Conservation (phyloP, 805 yeast genomes). For the Candida sonorensis region DNA sequence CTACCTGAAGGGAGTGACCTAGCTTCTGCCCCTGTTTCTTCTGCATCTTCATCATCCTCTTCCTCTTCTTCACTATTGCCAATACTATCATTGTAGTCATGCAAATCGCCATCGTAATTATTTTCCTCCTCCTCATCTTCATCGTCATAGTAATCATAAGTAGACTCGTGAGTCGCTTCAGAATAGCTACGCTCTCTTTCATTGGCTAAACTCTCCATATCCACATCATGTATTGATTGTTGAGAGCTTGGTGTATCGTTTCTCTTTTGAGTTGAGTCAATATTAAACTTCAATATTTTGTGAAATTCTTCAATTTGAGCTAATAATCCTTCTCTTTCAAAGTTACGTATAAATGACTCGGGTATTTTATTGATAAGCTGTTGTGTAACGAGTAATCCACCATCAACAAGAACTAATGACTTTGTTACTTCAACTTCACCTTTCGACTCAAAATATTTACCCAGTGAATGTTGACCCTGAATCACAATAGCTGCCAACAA, state of each 20-base stretch:
- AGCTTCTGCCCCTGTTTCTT: neutral
- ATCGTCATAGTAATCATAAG: too few relatives aligned
- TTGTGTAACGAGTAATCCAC: conserved; percentile 43
- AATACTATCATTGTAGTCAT: conserved; percentile 14
- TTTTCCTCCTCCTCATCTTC: conserved; percentile 13
- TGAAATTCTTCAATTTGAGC: conserved; percentile 37
- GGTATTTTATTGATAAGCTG: conserved; percentile 39
- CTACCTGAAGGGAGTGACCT: too few relatives aligned
- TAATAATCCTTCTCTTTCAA: conserved; percentile 71
- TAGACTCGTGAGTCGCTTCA: too few relatives aligned
- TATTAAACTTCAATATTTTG: too few relatives aligned
- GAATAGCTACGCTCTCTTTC: too few relatives aligned
- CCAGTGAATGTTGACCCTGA: too few relatives aligned
- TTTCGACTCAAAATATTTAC: conserved; percentile 26
- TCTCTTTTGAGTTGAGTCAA: conserved; percentile 11
- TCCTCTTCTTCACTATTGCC: conserved; percentile 19
- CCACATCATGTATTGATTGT: too few relatives aligned
- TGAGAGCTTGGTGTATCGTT: too few relatives aligned
- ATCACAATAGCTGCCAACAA: conserved; percentile 55
- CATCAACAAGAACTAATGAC: conserved; percentile 38
- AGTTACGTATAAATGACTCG: conserved; percentile 34
- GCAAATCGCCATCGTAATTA: conserved; percentile 16
- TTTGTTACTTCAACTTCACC: conserved; percentile 15
- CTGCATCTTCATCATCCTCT: conserved; percentile 8
- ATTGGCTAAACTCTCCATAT: conserved; percentile 4